These are phyloP conservation scores for Trebouxia sp. DNA, from an alignment of 139 green algal species.

Conservation along the genomic window DNA sequence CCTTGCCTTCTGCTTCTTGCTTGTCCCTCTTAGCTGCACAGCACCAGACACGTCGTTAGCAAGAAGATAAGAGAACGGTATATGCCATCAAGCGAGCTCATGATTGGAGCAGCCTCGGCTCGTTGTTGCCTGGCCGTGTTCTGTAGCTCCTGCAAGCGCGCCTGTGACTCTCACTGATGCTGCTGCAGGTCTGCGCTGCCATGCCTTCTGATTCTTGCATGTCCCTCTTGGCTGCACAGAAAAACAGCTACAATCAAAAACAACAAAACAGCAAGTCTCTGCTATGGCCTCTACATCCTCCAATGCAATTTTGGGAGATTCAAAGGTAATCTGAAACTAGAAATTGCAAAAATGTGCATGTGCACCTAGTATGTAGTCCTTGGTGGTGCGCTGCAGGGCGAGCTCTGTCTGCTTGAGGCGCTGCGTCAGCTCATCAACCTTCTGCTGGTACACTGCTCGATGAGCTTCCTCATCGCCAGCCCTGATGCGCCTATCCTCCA, in stretches of 20 bases:
- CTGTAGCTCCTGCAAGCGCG: conserved; percentile 47
- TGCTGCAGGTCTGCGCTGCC: conserved; percentile 39
- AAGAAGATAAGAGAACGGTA: neutral
- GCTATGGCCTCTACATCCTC: too few species aligned
- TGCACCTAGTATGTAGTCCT: conserved; percentile 78
- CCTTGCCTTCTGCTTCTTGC: conserved; percentile 58
- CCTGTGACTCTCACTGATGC: conserved; percentile 23
- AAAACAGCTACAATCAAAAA: neutral
- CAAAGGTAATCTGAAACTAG: too few species aligned
- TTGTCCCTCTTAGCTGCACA: conserved; percentile 59
- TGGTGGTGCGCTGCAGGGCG: conserved; percentile 71
- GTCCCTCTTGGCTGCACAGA: neutral
- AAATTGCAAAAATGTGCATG: too few species aligned
- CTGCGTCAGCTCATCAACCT: conserved; percentile 51
- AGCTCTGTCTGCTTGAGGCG: conserved; percentile 69
- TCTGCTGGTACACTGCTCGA: neutral
- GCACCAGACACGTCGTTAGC: neutral
- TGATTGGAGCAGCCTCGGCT: neutral
- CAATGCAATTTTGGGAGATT: too few species aligned
- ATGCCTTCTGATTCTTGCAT: neutral
- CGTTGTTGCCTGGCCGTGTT: conserved; percentile 32
- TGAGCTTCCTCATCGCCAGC: conserved; percentile 72
- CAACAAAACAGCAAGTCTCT: neutral
- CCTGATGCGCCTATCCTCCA: conserved; percentile 76
- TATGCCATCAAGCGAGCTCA: neutral